Evolutionary conservation across 306 rosid genomes (phyloP), one percentile per base, ranked within the genome.

Genomic region (Quercus rubra): DNA sequence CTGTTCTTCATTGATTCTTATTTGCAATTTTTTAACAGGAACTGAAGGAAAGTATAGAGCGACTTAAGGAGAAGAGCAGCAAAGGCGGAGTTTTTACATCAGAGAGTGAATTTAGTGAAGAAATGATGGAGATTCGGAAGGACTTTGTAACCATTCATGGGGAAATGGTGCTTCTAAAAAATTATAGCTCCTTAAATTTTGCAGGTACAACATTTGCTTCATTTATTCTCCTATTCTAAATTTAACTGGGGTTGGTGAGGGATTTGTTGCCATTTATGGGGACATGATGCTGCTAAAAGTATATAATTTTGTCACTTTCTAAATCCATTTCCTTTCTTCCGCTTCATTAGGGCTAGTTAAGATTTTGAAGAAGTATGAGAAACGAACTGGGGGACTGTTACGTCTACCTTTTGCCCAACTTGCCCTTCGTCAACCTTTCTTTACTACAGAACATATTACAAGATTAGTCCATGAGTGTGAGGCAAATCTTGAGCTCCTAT

Each of bases 141-240:
- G 98, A 93, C 86, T 93, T 95, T 20, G 99, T 95, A 74, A 84
- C 94, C 83, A 91, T 95, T 83, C 99, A 95, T 80, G 99, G 99
- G 82, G 91, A 89, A 85, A 93, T 95, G 98, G 98, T 93, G 84
- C 98, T 95, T 67, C 94, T 95, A 1, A 93, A 93, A 86, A 95
- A 88, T 80, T 95, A 93, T 80, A 95, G 99, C 80, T 95, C 98
- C 80, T 81, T 95, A 83, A 95, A 95, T 84, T 95, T 95, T 87
- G 96, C 97, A 78, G 99, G 99, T 93, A 86, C 30, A 49, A 17
- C 69, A 69, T 75, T 38, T 70, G 27, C 62, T 61, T 78, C 27
- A 14, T 33, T 57, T 55, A 19, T 55, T 21, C 55, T 43, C 56
- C 38, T 72, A 72, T 25, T 56, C 61, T 31, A 27, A 49, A 70